Evolutionary conservation across 768 basidiomycete genomes (phyloP), one percentile per base, ranked within the genome.

Genomic region (Suillus bovinus): DNA sequence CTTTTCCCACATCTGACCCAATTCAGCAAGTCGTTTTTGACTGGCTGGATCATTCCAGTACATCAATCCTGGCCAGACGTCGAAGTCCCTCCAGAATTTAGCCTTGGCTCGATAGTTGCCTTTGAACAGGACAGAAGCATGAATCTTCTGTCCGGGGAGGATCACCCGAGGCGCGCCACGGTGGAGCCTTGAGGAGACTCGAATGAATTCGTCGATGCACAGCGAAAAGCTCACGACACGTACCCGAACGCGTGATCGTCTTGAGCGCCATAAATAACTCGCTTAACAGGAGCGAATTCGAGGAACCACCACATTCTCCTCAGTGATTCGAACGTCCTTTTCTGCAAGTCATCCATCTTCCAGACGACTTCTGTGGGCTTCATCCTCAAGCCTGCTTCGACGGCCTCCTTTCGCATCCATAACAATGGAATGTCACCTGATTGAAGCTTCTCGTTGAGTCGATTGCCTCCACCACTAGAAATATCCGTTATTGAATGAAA

Each of bases 391-490:
- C 72, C 72, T 6, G 67, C 68, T 3, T 41, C 29, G 0, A 49
- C 22, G 2, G 72, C 72, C 57, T 74, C 68, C 34, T 61, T 67
- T 42, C 64, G 55, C 72, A 74, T 74, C 72, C 72, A 74, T 1
- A 68, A 24, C 6, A 71, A 49, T 8, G 71, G 61, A 38, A 67
- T 61, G 6, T 59, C 64, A 34, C 66, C 64, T 4, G 62, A 59
- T 10, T 61, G 55, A 34, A 58, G 57, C 10, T 58, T 53, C 10
- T 41, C 31, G 22, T 67, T 63, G 10, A 47, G 49, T 27, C 61
- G 46, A 55, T 63, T 62, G 16, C 67, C 72, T 20, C 69, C 68
- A 14, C 72, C 71, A 46, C 69, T 72, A 29, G 0, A 9, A 31
- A 24, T 27, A 3, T 13, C 6, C 17, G 53, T 38, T 13, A 27